These are phyloP conservation scores for Pythium inflatum DNA, from an alignment of 352 stramenopile species.

Conservation along the genomic window DNA sequence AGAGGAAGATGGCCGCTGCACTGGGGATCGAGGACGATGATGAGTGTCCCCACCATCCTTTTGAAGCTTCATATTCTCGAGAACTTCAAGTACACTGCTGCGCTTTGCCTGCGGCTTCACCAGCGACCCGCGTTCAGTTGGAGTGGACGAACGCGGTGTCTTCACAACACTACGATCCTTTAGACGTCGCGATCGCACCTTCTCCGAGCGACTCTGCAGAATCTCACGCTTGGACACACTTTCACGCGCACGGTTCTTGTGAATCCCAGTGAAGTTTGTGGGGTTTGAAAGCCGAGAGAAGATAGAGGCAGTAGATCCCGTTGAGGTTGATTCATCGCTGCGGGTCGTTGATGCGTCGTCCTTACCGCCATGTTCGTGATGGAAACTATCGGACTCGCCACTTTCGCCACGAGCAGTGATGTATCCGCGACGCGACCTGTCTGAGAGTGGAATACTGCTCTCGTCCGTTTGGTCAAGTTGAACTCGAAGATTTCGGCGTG, in stretches of 20 bases:
- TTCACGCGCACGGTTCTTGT: conserved; percentile 84
- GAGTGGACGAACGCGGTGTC: conserved; percentile 53
- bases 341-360: conserved; percentile 57
- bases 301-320: conserved; percentile 53
- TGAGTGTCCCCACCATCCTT: conserved; percentile 60
- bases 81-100: conserved; percentile 76
- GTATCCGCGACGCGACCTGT: conserved; percentile 41
- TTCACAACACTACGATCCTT: conserved; percentile 65
- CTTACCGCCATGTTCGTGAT: conserved; percentile 24
- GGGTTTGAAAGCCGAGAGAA: conserved; percentile 87
- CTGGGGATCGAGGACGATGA: conserved; percentile 48
- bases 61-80: conserved; percentile 83
- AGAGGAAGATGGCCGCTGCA: conserved; percentile 28
- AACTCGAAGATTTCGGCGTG: conserved; percentile 58
- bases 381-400: conserved; percentile 39
- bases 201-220: conserved; percentile 72
- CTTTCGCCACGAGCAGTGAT: conserved; percentile 40
- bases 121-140: conserved; percentile 56
- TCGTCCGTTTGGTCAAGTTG: conserved; percentile 55
- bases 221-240: conserved; percentile 83
- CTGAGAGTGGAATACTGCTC: conserved; percentile 44
- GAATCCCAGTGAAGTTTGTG: conserved; percentile 88
- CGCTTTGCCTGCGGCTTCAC: conserved; percentile 64
- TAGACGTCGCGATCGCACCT: conserved; percentile 69
- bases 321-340: conserved; percentile 68